These are phyloP conservation scores for Amphirosellinia nigrospora DNA, from an alignment of 495 filamentous ascomycete genomes.

Conservation along the genomic window DNA sequence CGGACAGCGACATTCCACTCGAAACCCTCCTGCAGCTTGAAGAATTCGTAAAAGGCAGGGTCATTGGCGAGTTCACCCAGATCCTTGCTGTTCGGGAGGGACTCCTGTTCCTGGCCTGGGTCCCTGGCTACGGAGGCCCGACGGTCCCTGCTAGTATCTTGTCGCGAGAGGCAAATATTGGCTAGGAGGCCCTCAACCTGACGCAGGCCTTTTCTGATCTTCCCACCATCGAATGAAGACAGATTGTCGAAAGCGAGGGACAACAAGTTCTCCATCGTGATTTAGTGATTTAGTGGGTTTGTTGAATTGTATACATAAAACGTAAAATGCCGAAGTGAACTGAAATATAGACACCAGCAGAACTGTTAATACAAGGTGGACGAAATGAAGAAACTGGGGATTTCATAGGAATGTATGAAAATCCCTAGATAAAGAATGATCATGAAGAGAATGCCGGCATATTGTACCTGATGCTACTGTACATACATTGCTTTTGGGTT, in stretches of 20 bases:
- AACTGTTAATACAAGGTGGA: slow-evolving; percentile 44
- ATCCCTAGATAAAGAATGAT: background rate
- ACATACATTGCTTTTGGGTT: background rate
- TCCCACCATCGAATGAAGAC: slow-evolving; percentile 85
- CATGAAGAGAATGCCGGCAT: background rate
- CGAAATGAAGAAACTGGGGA: slow-evolving; percentile 37
- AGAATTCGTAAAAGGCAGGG: slow-evolving; percentile 94
- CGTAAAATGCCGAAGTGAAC: slow-evolving; percentile 33
- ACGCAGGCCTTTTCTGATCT: slow-evolving; percentile 91
- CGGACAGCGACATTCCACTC: slow-evolving; percentile 96
- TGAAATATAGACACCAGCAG: slow-evolving; percentile 22
- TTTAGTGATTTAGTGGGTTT: slow-evolving; percentile 24
- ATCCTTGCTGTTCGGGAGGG: slow-evolving; percentile 58
- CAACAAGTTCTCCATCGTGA: slow-evolving; percentile 90
- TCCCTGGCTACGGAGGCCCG: slow-evolving; percentile 76
- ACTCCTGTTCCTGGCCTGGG: slow-evolving; percentile 72
- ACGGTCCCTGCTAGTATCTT: slow-evolving; percentile 73
- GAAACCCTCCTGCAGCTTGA: slow-evolving; percentile 94
- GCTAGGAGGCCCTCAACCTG: slow-evolving; percentile 96
- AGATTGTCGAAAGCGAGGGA: slow-evolving; percentile 96
- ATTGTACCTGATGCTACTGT: background rate
- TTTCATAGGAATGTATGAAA: slow-evolving; percentile 27
- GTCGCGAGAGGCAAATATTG: slow-evolving; percentile 85
- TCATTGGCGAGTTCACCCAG: slow-evolving; percentile 76
- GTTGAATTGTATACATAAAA: slow-evolving; percentile 18